Conservation (phyloP, 305 asterid species). For the Rubia balearica region DNA sequence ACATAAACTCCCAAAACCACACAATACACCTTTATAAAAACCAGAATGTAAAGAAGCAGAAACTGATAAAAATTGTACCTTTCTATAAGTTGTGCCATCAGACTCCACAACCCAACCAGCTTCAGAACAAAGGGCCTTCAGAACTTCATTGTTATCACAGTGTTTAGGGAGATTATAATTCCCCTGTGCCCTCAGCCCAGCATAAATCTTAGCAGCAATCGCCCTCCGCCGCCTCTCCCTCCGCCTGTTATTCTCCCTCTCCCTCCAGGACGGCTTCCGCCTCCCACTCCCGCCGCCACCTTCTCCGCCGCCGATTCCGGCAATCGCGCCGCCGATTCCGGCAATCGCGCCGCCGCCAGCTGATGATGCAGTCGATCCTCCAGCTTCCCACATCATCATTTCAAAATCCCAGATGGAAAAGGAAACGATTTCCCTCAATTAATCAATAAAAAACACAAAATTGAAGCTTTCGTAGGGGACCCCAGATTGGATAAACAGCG, state of each 20-base stretch:
- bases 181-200: constrained; percentile 60
- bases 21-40: background rate
- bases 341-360: constrained; percentile 23
- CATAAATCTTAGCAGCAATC: constrained; percentile 52
- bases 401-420: background rate
- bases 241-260: constrained; percentile 60
- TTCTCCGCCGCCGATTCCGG: background rate
- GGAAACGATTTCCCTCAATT: constrained; percentile 8
- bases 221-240: constrained; percentile 68
- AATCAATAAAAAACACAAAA: too few relatives aligned
- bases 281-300: constrained; percentile 27
- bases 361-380: constrained; percentile 39
- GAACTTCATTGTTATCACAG: constrained; percentile 62
- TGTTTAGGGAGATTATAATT: constrained; percentile 51
- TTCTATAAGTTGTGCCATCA: constrained; percentile 65
- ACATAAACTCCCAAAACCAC: background rate
- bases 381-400: constrained; percentile 53
- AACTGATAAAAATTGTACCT: constrained; percentile 27
- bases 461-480: background rate
- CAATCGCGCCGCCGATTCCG: constrained; percentile 14
- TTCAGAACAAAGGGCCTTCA: constrained; percentile 59
- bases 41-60: background rate
- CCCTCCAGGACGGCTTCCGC: constrained; percentile 69
- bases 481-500: too few relatives aligned
- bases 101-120: constrained; percentile 70